A percentile compares a stretch with the other conserved stretches of the same genome.
These are phyloP conservation scores for Prinsepia uniflora DNA, from an alignment of 306 rosid species.

Conservation along the genomic window DNA sequence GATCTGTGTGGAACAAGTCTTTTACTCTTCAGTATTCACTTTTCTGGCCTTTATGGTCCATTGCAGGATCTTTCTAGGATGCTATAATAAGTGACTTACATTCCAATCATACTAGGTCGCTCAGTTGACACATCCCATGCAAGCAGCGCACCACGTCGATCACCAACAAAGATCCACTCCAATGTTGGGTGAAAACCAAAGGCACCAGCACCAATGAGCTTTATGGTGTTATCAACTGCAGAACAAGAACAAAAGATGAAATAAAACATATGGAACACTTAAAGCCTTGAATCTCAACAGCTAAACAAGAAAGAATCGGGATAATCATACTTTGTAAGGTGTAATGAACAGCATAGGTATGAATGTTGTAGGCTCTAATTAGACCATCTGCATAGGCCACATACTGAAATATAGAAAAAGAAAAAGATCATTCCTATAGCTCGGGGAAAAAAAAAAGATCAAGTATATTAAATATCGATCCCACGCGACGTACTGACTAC, in stretches of 20 bases:
- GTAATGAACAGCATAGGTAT: conserved; percentile 92
- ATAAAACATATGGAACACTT: conserved; percentile 9
- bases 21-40: neutral
- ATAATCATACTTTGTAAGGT: conserved; percentile 77
- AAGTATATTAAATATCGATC: conserved; percentile 7
- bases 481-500: conserved; percentile 10
- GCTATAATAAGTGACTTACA: conserved; percentile 61
- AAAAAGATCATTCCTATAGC: conserved; percentile 21
- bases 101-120: conserved; percentile 94
- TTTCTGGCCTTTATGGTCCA: neutral
- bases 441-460: conserved; percentile 16
- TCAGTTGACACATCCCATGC: conserved; percentile 98
- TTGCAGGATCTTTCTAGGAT: neutral
- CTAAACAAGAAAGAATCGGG: conserved; percentile 29
- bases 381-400: conserved; percentile 94
- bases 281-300: conserved; percentile 4
- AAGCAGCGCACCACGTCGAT: conserved; percentile 88
- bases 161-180: conserved; percentile 99
- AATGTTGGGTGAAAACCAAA: conserved; percentile 77
- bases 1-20: neutral
- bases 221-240: conserved; percentile 83
- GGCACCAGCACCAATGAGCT: conserved; percentile 55
- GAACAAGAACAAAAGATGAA: conserved; percentile 24
- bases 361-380: conserved; percentile 92
- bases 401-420: conserved; percentile 51